These are phyloP conservation scores for Flagelloscypha sp. DNA, from an alignment of 768 basidiomycete genomes.

Conservation along the genomic window DNA sequence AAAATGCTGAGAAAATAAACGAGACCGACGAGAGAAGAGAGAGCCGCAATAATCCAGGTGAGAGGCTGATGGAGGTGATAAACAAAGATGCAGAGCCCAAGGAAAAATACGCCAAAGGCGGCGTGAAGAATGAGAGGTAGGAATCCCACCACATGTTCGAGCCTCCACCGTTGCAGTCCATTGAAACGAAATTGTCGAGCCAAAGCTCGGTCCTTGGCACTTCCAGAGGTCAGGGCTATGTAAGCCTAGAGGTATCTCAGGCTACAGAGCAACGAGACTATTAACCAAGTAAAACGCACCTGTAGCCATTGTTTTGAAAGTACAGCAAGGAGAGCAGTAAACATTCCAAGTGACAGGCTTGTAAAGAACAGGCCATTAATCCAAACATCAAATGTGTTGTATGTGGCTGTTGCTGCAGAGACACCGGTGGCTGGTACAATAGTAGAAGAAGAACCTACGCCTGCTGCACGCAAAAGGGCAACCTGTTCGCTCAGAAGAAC, in stretches of 20 bases:
- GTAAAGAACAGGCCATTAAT: conserved; percentile 5
- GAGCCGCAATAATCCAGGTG: too few species aligned
- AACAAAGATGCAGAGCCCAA: conserved; percentile 3
- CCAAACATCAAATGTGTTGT: conserved; percentile 2
- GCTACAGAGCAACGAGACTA: too few species aligned
- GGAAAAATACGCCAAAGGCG: conserved; percentile 10
- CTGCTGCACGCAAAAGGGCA: conserved; percentile 2
- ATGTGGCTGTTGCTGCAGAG: too few species aligned
- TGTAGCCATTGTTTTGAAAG: conserved; percentile 9
- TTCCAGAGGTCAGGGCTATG: conserved; percentile 4
- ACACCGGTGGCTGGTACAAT: too few species aligned
- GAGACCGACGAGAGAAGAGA: too few species aligned
- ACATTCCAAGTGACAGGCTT: conserved; percentile 5
- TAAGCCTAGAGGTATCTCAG: too few species aligned
- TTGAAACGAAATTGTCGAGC: conserved; percentile 12
- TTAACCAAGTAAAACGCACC: too few species aligned
- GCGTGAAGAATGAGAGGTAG: conserved; percentile 10
- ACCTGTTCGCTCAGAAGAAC: conserved; percentile 2
- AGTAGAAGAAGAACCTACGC: too few species aligned
- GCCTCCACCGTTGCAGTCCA: conserved; percentile 12
- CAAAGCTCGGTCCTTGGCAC: neutral
- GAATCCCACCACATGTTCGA: conserved; percentile 11
- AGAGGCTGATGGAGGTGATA: too few species aligned
- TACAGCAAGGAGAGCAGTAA: conserved; percentile 7
- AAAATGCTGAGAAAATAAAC: too few species aligned